These are phyloP conservation scores for Corchorus olitorius DNA, from an alignment of 345 rosid genomes.

Conservation along the genomic window DNA sequence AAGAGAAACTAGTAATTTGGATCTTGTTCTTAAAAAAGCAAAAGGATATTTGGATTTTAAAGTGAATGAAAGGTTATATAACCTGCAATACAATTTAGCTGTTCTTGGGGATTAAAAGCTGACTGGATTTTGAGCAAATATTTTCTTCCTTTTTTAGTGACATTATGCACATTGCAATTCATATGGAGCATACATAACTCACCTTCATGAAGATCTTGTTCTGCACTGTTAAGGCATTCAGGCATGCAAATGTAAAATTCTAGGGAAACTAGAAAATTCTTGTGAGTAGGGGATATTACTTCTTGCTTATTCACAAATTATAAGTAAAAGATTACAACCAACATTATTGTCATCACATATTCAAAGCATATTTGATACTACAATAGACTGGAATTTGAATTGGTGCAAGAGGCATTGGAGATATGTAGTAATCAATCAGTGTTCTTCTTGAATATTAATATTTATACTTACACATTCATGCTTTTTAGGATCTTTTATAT, in stretches of 20 bases:
- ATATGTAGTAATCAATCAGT: neutral
- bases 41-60: no score
- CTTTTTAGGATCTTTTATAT: neutral
- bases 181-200: neutral
- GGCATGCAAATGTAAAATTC: neutral
- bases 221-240: no score
- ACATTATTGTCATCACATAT: neutral
- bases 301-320: neutral
- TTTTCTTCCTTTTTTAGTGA: neutral
- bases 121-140: neutral
- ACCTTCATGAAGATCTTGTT: neutral
- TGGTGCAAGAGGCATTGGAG: neutral
- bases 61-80: no score
- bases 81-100: no score
- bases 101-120: neutral
- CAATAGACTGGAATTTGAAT: neutral
- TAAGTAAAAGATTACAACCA: neutral
- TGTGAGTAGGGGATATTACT: neutral
- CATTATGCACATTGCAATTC: neutral
- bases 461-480: neutral
- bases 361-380: no score
- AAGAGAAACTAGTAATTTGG: neutral
- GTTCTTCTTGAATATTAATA: neutral
- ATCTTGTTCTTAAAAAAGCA: no score
- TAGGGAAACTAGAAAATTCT: neutral